Evolutionary conservation across 2,329 filamentous ascomycete species (phyloP), one percentile per base, ranked within the genome.

Genomic region (Dothidotthia symphoricarpi): DNA sequence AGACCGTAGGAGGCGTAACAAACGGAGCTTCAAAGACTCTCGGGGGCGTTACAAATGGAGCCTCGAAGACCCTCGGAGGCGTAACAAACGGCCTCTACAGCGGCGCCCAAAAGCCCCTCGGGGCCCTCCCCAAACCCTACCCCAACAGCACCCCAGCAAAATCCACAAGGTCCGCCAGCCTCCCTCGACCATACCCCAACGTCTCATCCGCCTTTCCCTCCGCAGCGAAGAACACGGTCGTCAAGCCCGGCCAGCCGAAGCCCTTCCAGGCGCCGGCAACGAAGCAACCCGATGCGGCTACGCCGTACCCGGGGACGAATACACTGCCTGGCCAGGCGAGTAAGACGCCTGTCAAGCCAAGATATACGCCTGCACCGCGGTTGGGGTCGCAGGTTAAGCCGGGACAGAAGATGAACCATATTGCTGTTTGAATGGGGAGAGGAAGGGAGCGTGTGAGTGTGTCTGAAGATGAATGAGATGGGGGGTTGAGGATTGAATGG

Each of bases 241-340:
- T 67, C 4, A 55, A 38, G 30, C 51, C 60, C 0, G 58, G 55
- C 1, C 42, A 49, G 19, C 47, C 47, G n/a, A 60, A 61, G 35
- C 53, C 58, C 1, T 63, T 63, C 22, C 47, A 44, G 3, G 38
- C 53, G 1, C 55, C 56, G 0, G 36, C 29, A 0, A 36, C 45
- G 28, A 39, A 41, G 22, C 49, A 53, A 3, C 35, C 28, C 4
- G 40, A 47, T 28, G 43, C 44, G 6, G 44, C 45, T 32, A 51
- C 50, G 19, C 39, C 57, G 27, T 64, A 64, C 40, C 57, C 61
- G 0, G 63, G 59, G 1, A 63, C 59, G 14, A 60, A 55, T 24
- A 63, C 59, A 22, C 28, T 57, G 31, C 57, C 59, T 1, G 59
- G 61, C 1, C 53, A 57, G 31, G 57, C 39, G 2, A 50, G 39